Conservation (phyloP, 1,284 basidiomycete genomes). For the Microbotryum lychnidis-dioicae region DNA sequence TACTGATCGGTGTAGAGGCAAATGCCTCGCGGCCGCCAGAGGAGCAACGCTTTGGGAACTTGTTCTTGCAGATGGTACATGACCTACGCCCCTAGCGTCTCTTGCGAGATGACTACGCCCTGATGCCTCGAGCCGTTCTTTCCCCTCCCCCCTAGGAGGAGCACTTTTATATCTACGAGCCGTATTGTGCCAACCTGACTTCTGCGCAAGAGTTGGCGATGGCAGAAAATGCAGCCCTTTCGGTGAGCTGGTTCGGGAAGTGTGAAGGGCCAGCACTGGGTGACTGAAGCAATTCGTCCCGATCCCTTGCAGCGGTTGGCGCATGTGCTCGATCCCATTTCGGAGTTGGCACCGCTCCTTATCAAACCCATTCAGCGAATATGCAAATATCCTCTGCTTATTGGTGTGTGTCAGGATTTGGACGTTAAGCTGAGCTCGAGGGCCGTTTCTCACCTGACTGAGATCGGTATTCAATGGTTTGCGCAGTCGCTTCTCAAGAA, state of each 20-base stretch:
- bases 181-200: conserved; percentile 94
- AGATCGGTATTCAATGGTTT: not conserved
- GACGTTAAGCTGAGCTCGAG: not conserved
- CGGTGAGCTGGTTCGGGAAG: conserved; percentile 45
- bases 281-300: not conserved
- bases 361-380: conserved; percentile 71
- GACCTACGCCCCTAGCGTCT: not conserved
- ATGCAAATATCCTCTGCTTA: conserved; percentile 65
- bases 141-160: conserved; percentile 58
- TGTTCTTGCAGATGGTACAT: conserved; percentile 57
- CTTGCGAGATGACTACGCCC: conserved; percentile 39
- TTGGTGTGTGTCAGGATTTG: conserved; percentile 47
- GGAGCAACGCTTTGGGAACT: conserved; percentile 51
- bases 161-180: conserved; percentile 89
- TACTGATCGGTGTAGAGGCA: conserved; percentile 88
- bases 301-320: conserved; percentile 26
- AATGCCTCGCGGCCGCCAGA: conserved; percentile 58
- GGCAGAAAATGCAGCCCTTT: conserved; percentile 70
- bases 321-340: conserved; percentile 42
- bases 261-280: not conserved
- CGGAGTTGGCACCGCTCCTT: conserved; percentile 75
- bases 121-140: not conserved
- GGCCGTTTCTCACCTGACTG: not conserved
- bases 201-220: conserved; percentile 77
- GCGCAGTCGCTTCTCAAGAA: conserved; percentile 55